These are phyloP conservation scores for Solanum chacoense DNA, from an alignment of 305 asterid genomes.

Conservation along the genomic window DNA sequence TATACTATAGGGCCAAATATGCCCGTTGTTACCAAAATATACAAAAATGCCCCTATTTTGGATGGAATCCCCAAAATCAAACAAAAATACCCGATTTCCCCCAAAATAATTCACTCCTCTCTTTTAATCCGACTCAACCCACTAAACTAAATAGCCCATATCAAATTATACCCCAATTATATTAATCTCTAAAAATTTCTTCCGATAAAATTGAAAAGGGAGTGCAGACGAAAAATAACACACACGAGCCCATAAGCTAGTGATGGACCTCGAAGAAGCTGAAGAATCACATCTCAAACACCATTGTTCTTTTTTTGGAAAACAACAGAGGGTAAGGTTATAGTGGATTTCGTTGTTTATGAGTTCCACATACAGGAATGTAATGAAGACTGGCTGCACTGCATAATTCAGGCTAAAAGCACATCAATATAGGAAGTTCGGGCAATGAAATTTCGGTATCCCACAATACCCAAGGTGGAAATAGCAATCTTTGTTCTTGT, in stretches of 20 bases:
- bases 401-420: neutral
- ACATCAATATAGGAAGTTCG: neutral
- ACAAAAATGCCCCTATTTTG: neutral
- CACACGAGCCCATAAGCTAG: neutral
- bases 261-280: neutral
- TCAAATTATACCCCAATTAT: neutral
- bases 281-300: neutral
- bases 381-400: neutral
- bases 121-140: neutral
- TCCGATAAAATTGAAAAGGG: neutral
- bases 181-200: neutral
- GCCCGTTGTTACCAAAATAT: neutral
- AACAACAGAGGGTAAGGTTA: neutral
- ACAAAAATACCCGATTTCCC: neutral
- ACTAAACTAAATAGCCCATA: neutral
- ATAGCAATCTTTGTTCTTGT: neutral
- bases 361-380: neutral
- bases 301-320: neutral
- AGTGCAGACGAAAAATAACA: neutral
- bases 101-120: neutral
- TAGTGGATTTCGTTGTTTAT: neutral
- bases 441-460: neutral
- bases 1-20: neutral
- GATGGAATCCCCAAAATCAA: neutral
- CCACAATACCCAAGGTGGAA: neutral